Percentiles rank a stretch among this genome's conserved stretches.
Evolutionary conservation across 2,329 filamentous ascomycete species (phyloP).

Genomic region (Phaeosphaeria sp.): DNA sequence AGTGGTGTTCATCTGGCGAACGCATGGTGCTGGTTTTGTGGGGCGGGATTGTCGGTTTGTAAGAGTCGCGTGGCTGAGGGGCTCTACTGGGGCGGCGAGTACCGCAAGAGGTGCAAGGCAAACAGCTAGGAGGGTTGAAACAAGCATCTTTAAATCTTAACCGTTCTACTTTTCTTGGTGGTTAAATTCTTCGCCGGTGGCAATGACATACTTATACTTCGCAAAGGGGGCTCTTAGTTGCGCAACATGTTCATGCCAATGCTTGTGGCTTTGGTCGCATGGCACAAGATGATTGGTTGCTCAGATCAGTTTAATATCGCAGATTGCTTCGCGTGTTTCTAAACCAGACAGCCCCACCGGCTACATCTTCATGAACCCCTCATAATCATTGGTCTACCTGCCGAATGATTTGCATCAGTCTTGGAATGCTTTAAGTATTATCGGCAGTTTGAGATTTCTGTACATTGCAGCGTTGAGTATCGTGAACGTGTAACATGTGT

Average conservation of each 20-base stretch:
- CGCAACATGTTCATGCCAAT: background rate
- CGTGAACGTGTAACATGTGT: too few relatives aligned
- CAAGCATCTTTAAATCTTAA: slow-evolving; percentile 20
- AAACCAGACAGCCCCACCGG: background rate
- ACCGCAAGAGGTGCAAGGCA: slow-evolving; percentile 20
- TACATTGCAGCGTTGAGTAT: background rate
- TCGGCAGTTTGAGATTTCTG: background rate
- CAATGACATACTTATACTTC: background rate
- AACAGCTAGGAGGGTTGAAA: slow-evolving; percentile 16
- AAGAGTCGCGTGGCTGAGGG: slow-evolving; percentile 4
- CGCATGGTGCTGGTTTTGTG: slow-evolving; percentile 34
- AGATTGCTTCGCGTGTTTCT: background rate
- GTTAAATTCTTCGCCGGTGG: background rate
- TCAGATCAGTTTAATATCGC: background rate
- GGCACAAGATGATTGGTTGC: background rate
- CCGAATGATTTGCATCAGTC: background rate
- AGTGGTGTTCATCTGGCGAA: slow-evolving; percentile 19
- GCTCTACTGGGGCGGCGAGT: slow-evolving; percentile 22
- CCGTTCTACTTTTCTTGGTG: background rate
- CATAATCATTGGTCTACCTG: background rate
- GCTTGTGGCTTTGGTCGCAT: background rate
- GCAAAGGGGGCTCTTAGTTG: background rate
- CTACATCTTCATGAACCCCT: background rate
- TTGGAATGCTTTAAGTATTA: background rate
- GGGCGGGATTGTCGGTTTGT: slow-evolving; percentile 19